Evolutionary conservation across 2,329 filamentous ascomycete genomes (phyloP).

Genomic region (Penicillium digitatum): DNA sequence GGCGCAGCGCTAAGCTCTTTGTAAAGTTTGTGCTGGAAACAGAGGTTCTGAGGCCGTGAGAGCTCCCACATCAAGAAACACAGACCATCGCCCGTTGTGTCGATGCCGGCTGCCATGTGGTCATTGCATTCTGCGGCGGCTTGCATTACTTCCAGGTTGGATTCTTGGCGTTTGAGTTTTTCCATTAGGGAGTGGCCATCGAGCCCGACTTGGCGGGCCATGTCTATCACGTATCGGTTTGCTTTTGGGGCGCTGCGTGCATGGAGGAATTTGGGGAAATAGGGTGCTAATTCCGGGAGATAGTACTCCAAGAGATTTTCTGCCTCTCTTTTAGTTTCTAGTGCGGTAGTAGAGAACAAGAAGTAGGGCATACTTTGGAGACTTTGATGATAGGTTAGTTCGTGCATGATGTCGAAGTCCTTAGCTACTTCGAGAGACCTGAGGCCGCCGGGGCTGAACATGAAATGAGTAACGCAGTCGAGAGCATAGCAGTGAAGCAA

Average conservation of each 20-base stretch:
- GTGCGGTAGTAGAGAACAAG: background rate
- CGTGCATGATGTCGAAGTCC: constrained; percentile 65
- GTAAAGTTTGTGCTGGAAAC: constrained; percentile 52
- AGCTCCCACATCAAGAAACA: constrained; percentile 70
- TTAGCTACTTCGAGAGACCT: constrained; percentile 53
- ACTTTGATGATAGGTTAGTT: constrained; percentile 65
- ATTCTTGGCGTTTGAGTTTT: constrained; percentile 54
- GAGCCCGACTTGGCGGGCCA: constrained; percentile 46
- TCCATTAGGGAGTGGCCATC: constrained; percentile 57
- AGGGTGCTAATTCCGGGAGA: constrained; percentile 49
- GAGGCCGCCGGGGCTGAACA: constrained; percentile 65
- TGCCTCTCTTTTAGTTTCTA: constrained; percentile 26
- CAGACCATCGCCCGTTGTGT: constrained; percentile 66
- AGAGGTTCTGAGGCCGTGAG: constrained; percentile 55
- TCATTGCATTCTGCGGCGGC: constrained; percentile 66
- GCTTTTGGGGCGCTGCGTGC: constrained; percentile 58
- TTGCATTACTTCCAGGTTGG: constrained; percentile 50
- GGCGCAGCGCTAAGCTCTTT: constrained; percentile 50
- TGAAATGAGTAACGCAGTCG: constrained; percentile 64
- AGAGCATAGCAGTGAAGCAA: constrained; percentile 64
- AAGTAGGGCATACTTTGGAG: constrained; percentile 54
- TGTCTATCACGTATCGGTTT: constrained; percentile 56
- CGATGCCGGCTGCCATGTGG: constrained; percentile 68
- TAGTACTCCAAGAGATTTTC: constrained; percentile 60
- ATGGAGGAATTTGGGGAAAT: constrained; percentile 48